Base-by-base conservation (phyloP, 2,329 filamentous ascomycete genomes). In the Epichloe elymi region DNA sequence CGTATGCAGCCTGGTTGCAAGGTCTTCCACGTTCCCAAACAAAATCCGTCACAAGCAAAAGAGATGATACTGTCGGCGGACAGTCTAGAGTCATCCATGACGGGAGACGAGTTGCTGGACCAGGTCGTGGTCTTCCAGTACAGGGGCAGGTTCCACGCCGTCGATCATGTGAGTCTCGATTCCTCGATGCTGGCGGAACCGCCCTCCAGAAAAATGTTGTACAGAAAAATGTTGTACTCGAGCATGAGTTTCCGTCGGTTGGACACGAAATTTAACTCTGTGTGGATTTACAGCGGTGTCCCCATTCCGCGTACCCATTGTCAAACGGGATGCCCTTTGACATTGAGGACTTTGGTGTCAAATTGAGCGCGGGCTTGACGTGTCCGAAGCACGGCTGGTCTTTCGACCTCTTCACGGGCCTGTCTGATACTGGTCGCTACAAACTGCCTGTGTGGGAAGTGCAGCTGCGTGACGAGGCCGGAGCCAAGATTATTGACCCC, bases 381-480 rank as follows among this genome's bases (percentile, higher is more conserved):
- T 87, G 83, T 61, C 80, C 82, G 0, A 85, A 85, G 55, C 83
- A 86, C 54, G 78, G 72, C 4, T 87, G 83, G 83, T 82, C 80
- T 0, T 87, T 86, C 63, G 83, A 87, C 60, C 58, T 86, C 2
- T 76, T 79, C 49, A 78, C 82, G 0, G 83, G 83, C 0, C 69
- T 70, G 57, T 73, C 73, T 1, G 83, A 86, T 60, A 74, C 81
- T 0, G 81, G 75, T 1, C 76, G 65, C 44, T 86, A 86, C 59
- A 74, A 68, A 53, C 67, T 86, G 10, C 73, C 73, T 20, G 65
- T 82, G 0, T 86, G 82, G 80, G 82, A 86, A 55, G 73, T 83
- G 0, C 71, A 86, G 53, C 49, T 81, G 10, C 70, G 79, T 19
- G 49, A 53, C 11, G 42, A 36, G 30, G 37, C 43, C 5, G 52